Base-by-base conservation (phyloP, 2,329 filamentous ascomycete genomes). In the Camillea tinctor region DNA sequence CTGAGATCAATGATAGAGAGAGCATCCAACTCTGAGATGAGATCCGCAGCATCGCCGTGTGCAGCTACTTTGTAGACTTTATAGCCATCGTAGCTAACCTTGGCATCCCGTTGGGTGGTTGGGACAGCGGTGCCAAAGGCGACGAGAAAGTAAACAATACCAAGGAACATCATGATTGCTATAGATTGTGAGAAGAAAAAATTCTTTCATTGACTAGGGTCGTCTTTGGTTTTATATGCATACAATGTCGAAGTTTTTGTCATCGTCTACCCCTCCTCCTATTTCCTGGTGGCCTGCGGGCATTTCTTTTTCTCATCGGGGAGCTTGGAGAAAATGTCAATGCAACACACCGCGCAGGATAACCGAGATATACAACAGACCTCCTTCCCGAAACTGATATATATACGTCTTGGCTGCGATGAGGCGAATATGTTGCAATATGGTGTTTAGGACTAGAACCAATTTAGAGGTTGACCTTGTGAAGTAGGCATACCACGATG, bases 61-160 rank as follows among this genome's bases (percentile, higher is more conserved):
- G 69, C 55, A 11, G 66, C 57, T 24, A 76, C 64, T 21, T 69
- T 70, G 59, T 71, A 74, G 22, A 75, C 66, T 53, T 71, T 72
- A 52, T 75, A 75, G 23, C 72, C 72, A 49, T 73, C 68, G 55
- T 74, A 76, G 54, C 60, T 68, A 54, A 69, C 59, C 49, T 63
- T 66, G n/a, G 48, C 54, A 5, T 50, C 30, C 4, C 23, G 50
- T 21, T 19, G 53, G 20, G 20, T 58, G 8, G 55, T 40, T 4
- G 49, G 55, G 49, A 52, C 40, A 22, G 51, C 49, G 20, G 53
- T 30, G n/a, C 50, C 22, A 2, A 61, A 54, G 23, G 26, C 20
- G 20, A 55, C 48, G 54, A 55, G 19, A n/a, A 64, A 52, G 51
- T 58, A 60, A 58, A 65, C 21, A 60, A 60, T 19, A 24, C 50